Evolutionary conservation across 2,329 filamentous ascomycete species (phyloP).

Genomic region (Macrophomina tecta): DNA sequence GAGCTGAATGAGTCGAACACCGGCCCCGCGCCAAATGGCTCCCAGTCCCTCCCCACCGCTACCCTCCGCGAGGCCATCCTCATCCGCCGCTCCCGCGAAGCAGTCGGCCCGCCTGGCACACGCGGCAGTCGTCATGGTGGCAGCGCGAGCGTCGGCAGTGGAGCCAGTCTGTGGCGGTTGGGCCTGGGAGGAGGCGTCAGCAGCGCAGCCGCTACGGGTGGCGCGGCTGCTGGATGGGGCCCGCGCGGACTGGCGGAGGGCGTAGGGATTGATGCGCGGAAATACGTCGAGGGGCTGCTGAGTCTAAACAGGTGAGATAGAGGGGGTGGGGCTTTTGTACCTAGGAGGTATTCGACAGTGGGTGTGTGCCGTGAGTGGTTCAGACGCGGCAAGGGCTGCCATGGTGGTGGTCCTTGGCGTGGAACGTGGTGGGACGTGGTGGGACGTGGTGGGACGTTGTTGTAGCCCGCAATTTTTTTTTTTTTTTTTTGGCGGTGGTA

Average conservation of each 20-base stretch:
- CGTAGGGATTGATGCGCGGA: constrained; percentile 77
- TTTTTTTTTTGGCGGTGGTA: no score
- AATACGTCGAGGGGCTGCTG: constrained; percentile 75
- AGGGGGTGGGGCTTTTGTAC: neutral
- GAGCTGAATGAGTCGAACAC: neutral
- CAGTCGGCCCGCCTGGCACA: neutral
- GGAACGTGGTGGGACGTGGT: no score
- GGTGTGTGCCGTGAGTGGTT: neutral
- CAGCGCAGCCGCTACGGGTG: constrained; percentile 40
- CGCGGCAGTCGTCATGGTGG: constrained; percentile 29
- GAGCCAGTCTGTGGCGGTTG: constrained; percentile 31
- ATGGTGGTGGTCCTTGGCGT: neutral
- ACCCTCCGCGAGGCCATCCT: constrained; percentile 31
- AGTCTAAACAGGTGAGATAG: constrained; percentile 59
- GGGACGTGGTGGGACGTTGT: no score
- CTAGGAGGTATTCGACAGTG: no score
- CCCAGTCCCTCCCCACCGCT: constrained; percentile 12
- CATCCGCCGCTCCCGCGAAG: constrained; percentile 27
- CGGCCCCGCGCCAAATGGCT: neutral
- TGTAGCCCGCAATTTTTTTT: no score
- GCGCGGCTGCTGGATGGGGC: constrained; percentile 56
- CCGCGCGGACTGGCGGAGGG: constrained; percentile 70
- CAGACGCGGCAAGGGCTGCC: neutral
- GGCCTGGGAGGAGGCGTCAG: constrained; percentile 33
- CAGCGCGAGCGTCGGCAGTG: constrained; percentile 32